A percentile compares a stretch with the other conserved stretches of the same genome.
Evolutionary conservation across 2,329 filamentous ascomycete genomes (phyloP).

Genomic region (Phialophora macrospora): DNA sequence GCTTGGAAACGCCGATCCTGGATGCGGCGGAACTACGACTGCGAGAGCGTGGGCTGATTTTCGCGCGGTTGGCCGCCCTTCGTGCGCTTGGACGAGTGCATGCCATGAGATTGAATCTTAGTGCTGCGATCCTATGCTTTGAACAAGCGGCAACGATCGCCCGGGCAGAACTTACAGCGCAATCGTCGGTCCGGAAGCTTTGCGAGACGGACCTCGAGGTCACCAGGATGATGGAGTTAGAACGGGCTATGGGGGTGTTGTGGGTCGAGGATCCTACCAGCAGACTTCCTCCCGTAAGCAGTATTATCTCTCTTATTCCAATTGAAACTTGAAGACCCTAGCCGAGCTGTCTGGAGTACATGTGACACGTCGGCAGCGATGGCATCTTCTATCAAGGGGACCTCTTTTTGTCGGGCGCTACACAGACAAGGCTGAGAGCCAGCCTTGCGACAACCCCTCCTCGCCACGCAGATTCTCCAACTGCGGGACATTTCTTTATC

Average conservation of each 20-base stretch:
- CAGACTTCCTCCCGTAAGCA: constrained; percentile 11
- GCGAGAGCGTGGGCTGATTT: constrained; percentile 9
- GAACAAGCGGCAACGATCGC: constrained; percentile 17
- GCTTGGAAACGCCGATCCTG: background rate
- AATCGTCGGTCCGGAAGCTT: constrained; percentile 12
- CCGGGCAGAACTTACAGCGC: constrained; percentile 1
- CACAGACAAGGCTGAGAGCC: background rate
- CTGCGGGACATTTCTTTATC: constrained; percentile 20
- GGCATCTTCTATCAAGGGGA: background rate
- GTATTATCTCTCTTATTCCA: constrained; percentile 1
- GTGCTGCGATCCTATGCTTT: constrained; percentile 14
- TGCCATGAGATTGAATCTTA: constrained; percentile 20
- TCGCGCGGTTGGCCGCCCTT: constrained; percentile 16
- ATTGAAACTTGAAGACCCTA: background rate
- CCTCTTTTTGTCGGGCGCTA: background rate
- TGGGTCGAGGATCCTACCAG: constrained; percentile 10
- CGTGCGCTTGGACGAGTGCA: constrained; percentile 22
- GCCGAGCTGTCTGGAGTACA: background rate
- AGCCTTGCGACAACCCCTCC: constrained; percentile 2
- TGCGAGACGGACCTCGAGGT: constrained; percentile 20
- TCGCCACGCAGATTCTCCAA: constrained; percentile 11
- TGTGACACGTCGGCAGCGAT: background rate
- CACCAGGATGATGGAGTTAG: constrained; percentile 10
- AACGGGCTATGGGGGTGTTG: constrained; percentile 14
- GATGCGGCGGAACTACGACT: constrained; percentile 7